Evolutionary conservation across 225 moss, liverwort and hornwort species (phyloP), one percentile per base, ranked within the genome.

Genomic region (Pleurozium schreberi): DNA sequence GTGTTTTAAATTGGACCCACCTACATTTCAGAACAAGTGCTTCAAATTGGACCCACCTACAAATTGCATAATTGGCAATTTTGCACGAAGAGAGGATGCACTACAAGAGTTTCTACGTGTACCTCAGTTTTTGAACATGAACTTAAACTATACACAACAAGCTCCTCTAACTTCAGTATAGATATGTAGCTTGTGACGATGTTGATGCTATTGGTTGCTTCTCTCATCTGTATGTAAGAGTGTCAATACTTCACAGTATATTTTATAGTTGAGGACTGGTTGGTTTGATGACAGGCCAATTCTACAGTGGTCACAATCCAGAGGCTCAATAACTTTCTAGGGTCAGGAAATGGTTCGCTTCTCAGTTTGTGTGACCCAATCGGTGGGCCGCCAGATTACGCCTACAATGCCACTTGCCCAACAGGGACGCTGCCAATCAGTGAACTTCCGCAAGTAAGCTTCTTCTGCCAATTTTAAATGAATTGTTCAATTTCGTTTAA

Each of bases 331-430:
- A 94, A 91, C 71, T 92, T 88, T 49, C 20, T 91, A 11, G 90
- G 93, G 81, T 82, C 12, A 57, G 93, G 93, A 22, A 93, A 94
- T 38, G 92, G 94, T 18, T 88, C 93, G 45, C 64, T 92, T 80
- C 87, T 85, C 53, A 90, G 85, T 70, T 79, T 97, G 58, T 97
- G 95, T 68, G 69, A 94, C 76, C 92, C 87, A 5, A 93, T 97
- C n/a, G 96, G 96, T 16, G 93, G 91, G 26, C 92, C 96, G 36
- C 96, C 96, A 12, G 87, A 94, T 81, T 97, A 94, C 63, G 82
- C 79, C 50, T 94, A 93, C 81, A 89, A 82, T 12, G 92, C 85
- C 28, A 90, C 95, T 38, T 97, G 96, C 87, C 89, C 93, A 49
- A 60, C 83, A 36, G 93, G 90, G 86, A 95, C 96, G 10, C 61